These are phyloP conservation scores for Quercus mongolica DNA, from an alignment of 306 rosid genomes.

Conservation along the genomic window DNA sequence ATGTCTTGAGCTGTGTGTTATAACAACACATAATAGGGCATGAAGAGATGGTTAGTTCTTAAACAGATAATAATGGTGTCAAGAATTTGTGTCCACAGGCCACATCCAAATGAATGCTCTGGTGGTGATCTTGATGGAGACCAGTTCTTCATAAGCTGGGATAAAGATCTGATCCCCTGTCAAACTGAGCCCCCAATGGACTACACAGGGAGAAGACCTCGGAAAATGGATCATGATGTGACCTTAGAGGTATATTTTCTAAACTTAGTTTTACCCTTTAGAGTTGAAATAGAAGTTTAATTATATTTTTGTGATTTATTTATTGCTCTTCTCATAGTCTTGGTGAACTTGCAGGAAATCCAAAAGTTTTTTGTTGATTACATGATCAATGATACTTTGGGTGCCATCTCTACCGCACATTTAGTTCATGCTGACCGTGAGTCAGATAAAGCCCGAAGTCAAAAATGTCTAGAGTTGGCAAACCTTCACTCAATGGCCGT, in stretches of 20 bases:
- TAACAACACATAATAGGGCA: background rate
- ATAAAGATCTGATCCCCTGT: conserved; percentile 58
- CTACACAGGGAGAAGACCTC: conserved; percentile 81
- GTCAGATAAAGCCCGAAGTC: conserved; percentile 60
- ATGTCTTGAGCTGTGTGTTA: background rate
- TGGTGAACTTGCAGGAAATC: conserved; percentile 62
- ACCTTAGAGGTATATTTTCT: conserved; percentile 61
- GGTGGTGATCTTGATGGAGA: conserved; percentile 99
- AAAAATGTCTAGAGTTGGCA: conserved; percentile 77
- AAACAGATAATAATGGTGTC: conserved; percentile 13
- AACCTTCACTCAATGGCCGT: conserved; percentile 93
- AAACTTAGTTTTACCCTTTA: background rate
- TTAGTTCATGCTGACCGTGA: conserved; percentile 84
- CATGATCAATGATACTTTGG: conserved; percentile 90
- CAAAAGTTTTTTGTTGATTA: conserved; percentile 86
- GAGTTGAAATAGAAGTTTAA: background rate
- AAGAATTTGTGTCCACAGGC: conserved; percentile 49
- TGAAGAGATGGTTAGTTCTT: background rate
- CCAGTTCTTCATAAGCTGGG: conserved; percentile 89
- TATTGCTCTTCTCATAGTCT: conserved; percentile 9
- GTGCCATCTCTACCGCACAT: conserved; percentile 94
- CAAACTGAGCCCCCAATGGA: conserved; percentile 72
- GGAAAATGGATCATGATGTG: conserved; percentile 76
- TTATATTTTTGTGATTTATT: conserved; percentile 6
- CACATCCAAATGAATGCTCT: conserved; percentile 98